Evolutionary conservation across 2,329 filamentous ascomycete genomes (phyloP).

Genomic region (Clonostachys chloroleuca): DNA sequence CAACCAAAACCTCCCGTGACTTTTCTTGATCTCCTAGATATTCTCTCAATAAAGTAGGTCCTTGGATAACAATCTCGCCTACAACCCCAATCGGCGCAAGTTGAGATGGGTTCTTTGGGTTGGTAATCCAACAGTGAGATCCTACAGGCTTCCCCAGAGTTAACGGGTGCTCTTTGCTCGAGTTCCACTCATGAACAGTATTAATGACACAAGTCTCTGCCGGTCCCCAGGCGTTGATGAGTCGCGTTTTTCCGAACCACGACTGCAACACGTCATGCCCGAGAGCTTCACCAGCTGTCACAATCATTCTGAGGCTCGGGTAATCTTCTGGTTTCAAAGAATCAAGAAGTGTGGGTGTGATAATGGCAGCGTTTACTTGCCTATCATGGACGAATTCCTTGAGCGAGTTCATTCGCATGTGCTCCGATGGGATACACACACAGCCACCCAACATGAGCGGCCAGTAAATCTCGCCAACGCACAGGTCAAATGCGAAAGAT

Average conservation of each 20-base stretch:
- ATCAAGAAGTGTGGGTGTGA: neutral
- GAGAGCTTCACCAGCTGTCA: conserved; percentile 4
- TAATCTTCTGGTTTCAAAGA: neutral
- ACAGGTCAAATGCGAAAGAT: conserved; percentile 1
- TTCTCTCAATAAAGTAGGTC: conserved; percentile 34
- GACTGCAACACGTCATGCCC: conserved; percentile 3
- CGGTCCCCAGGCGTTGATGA: conserved; percentile 5
- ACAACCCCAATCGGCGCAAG: conserved; percentile 5
- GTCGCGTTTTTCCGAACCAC: conserved; percentile 3
- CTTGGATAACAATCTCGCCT: conserved; percentile 7
- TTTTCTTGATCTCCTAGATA: conserved; percentile 32
- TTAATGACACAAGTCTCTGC: conserved; percentile 4
- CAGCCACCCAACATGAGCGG: conserved; percentile 26
- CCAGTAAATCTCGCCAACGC: conserved; percentile 23
- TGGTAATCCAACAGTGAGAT: conserved; percentile 5
- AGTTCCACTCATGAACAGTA: conserved; percentile 2
- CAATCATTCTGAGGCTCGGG: neutral
- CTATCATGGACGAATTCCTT: neutral
- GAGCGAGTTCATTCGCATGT: conserved; percentile 18
- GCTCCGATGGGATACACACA: conserved; percentile 26
- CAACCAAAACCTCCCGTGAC: conserved; percentile 13
- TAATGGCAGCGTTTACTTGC: neutral
- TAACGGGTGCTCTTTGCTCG: neutral
- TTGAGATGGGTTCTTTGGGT: conserved; percentile 1
- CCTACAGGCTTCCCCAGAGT: conserved; percentile 4